Evolutionary conservation across 2,329 filamentous ascomycete genomes (phyloP).

Genomic region (Chaetomium olivaceum): DNA sequence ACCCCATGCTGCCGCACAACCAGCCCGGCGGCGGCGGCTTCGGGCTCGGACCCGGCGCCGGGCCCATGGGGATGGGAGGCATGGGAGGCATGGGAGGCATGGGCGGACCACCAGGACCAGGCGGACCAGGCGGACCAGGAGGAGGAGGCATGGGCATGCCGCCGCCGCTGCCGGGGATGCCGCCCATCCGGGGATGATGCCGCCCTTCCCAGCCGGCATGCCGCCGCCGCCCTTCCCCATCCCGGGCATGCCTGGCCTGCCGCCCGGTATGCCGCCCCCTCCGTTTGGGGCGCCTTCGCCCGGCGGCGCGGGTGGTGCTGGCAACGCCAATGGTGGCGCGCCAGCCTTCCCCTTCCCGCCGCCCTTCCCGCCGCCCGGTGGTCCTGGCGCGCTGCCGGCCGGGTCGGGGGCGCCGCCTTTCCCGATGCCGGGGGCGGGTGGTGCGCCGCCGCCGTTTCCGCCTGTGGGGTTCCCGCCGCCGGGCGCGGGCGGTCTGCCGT

Average conservation of each 20-base stretch:
- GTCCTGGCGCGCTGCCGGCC: conserved; percentile 33
- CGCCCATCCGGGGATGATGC: conserved; percentile 43
- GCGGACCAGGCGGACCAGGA: not conserved
- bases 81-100: conserved; percentile 26
- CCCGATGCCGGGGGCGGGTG: conserved; percentile 31
- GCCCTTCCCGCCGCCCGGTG: conserved; percentile 38
- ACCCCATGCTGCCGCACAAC: conserved; percentile 77
- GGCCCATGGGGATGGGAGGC: conserved; percentile 25
- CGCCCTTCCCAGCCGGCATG: conserved; percentile 40
- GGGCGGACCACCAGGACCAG: not conserved
- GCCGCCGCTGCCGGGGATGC: not conserved
- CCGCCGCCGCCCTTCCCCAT: conserved; percentile 33
- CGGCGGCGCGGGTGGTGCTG: conserved; percentile 3
- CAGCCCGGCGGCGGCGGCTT: conserved; percentile 58
- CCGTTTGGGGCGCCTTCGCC: conserved; percentile 43
- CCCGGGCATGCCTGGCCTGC: conserved; percentile 4
- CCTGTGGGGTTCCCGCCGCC: conserved; percentile 26
- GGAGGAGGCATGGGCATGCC: not conserved
- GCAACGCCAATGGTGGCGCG: not conserved
- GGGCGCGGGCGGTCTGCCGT: conserved; percentile 32
- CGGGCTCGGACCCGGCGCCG: conserved; percentile 52
- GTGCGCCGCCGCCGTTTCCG: conserved; percentile 40
- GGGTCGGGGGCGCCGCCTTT: conserved; percentile 31
- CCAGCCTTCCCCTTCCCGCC: conserved; percentile 21
- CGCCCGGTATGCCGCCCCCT: conserved; percentile 34